A percentile compares a stretch with the other conserved stretches of the same genome.
phyloP scores from a whole-genome alignment of 257 asterid species.

The Solanum chaucha region DNA sequence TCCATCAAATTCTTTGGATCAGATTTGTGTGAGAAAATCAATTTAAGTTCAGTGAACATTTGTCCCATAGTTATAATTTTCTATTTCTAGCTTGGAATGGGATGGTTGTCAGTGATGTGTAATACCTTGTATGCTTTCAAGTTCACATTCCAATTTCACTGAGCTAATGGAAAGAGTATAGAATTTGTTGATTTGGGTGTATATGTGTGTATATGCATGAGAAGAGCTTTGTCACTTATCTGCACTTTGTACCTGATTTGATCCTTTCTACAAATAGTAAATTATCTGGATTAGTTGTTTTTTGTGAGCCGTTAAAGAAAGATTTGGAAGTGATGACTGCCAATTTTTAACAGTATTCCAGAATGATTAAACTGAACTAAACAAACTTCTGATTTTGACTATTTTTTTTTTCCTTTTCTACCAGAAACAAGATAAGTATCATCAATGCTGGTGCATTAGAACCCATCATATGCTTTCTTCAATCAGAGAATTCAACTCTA shows the following conservation, averaged over 20 bases:
- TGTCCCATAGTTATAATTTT: background rate
- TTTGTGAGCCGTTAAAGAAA: background rate
- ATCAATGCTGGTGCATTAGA: slow-evolving; percentile 68
- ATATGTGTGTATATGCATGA: background rate
- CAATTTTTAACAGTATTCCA: background rate
- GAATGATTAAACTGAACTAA: background rate
- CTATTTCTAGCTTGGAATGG: background rate
- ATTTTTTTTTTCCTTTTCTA: background rate
- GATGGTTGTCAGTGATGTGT: background rate
- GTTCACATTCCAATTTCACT: background rate
- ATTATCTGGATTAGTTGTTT: background rate
- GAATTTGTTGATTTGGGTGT: background rate
- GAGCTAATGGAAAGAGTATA: background rate
- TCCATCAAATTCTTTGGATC: background rate
- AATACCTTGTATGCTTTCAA: background rate
- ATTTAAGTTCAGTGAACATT: background rate
- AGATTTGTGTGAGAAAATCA: background rate
- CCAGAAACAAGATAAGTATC: slow-evolving; percentile 67
- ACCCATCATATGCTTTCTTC: slow-evolving; percentile 67
- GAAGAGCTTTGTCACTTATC: background rate
- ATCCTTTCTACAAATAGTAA: background rate
- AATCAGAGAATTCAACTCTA: slow-evolving; percentile 37
- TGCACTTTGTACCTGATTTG: background rate
- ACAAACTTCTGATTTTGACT: background rate
- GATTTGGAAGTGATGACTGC: background rate